Percentiles rank a stretch among this genome's conserved stretches.
Conservation (phyloP, 768 basidiomycete species). For the Chalciporus sphaerocephalus region DNA sequence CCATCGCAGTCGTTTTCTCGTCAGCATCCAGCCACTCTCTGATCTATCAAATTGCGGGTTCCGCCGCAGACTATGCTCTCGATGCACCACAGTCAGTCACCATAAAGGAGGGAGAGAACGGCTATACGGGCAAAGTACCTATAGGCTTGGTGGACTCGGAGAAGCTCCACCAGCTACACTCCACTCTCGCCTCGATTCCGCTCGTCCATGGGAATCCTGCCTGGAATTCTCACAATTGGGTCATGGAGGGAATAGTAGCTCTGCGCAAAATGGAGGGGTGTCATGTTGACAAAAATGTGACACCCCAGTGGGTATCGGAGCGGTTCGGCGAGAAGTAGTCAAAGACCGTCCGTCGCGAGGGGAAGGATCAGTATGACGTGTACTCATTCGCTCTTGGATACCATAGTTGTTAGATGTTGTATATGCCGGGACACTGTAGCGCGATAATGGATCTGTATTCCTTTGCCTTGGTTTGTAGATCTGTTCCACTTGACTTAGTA, state of each 20-base stretch:
- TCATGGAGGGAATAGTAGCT: constrained; percentile 30
- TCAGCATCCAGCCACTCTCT: constrained; percentile 27
- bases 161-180: constrained; percentile 25
- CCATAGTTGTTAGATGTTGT: constrained; percentile 15
- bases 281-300: constrained; percentile 28
- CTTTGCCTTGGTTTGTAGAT: constrained; percentile 13
- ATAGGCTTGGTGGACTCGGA: constrained; percentile 29
- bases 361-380: constrained; percentile 2
- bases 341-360: background rate
- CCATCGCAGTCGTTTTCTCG: constrained; percentile 27
- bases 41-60: constrained; percentile 30
- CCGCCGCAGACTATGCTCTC: constrained; percentile 24
- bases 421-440: constrained; percentile 21
- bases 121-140: constrained; percentile 19
- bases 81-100: constrained; percentile 34
- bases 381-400: constrained; percentile 20
- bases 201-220: constrained; percentile 25
- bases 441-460: constrained; percentile 24
- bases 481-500: constrained; percentile 10
- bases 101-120: constrained; percentile 28
- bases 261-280: constrained; percentile 28
- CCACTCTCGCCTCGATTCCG: constrained; percentile 25
- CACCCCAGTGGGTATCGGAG: constrained; percentile 28
- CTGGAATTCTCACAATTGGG: constrained; percentile 30
- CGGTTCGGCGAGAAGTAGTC: constrained; percentile 24